phyloP scores from a whole-genome alignment of 768 basidiomycete species.

The Lactifluus hygrophoroides region DNA sequence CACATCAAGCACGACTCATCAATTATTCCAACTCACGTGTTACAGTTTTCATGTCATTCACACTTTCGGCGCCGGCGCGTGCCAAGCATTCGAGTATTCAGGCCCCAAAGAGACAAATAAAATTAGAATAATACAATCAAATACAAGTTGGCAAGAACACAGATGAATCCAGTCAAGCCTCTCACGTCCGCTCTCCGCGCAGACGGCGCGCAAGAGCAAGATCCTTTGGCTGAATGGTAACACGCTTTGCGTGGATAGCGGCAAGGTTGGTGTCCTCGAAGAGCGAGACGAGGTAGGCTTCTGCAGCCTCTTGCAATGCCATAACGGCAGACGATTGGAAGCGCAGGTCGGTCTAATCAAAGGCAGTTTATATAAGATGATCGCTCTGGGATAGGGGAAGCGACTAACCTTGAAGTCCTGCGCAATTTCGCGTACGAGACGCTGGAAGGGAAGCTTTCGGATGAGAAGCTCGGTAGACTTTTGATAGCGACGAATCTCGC shows the following conservation, averaged over 20 bases:
- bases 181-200: conserved; percentile 37
- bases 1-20: too few species aligned
- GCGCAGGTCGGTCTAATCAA: conserved; percentile 41
- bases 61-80: too few species aligned
- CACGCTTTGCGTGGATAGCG: conserved; percentile 46
- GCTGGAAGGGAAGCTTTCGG: conserved; percentile 54
- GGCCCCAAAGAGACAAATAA: not conserved
- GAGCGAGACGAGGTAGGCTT: conserved; percentile 36
- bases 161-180: not conserved
- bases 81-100: not conserved
- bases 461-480: conserved; percentile 35
- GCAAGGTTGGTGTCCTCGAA: conserved; percentile 44
- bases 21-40: too few species aligned
- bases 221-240: conserved; percentile 50
- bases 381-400: not conserved
- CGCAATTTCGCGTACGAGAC: conserved; percentile 55
- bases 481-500: conserved; percentile 34
- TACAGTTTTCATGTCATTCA: too few species aligned
- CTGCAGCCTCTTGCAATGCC: conserved; percentile 54
- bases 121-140: conserved; percentile 22
- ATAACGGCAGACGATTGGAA: conserved; percentile 60
- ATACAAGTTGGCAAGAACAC: conserved; percentile 14
- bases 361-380: not conserved
- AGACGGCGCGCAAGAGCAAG: conserved; percentile 41
- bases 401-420: conserved; percentile 51